Percentiles rank a stretch among this genome's conserved stretches.
These are phyloP conservation scores for Eimeria necatrix DNA, from an alignment of 169 alveolate genomes.

Conservation along the genomic window DNA sequence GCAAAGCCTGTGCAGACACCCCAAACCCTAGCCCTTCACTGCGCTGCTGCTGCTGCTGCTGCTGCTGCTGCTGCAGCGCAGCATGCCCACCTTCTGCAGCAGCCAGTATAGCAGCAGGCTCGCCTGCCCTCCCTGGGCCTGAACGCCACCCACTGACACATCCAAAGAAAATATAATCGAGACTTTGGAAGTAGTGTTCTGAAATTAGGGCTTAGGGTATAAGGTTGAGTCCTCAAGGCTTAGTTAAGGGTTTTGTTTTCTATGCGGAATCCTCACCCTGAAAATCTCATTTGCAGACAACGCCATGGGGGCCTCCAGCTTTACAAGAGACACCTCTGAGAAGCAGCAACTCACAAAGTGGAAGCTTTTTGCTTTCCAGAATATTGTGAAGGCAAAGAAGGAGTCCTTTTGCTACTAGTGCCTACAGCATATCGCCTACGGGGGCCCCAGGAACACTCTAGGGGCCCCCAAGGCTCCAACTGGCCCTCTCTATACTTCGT, in stretches of 20 bases:
- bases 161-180: background rate
- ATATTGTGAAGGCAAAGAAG: too few relatives aligned
- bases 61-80: background rate
- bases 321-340: too few relatives aligned
- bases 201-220: too few relatives aligned
- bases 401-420: too few relatives aligned
- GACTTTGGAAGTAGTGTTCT: background rate
- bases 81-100: conserved; percentile 27
- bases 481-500: too few relatives aligned
- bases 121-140: conserved; percentile 18
- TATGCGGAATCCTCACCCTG: too few relatives aligned
- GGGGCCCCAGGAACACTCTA: background rate
- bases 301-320: too few relatives aligned
- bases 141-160: background rate
- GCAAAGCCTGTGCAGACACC: background rate
- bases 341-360: too few relatives aligned
- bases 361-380: too few relatives aligned
- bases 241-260: too few relatives aligned
- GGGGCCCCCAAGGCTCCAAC: background rate
- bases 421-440: background rate
- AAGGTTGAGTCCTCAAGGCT: too few relatives aligned
- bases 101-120: conserved; percentile 36
- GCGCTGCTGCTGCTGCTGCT: background rate
- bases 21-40: background rate
- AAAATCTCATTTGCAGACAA: too few relatives aligned